Evolutionary conservation across 129 eudicot genomes (phyloP).

Genomic region (Pittosporum tobira): DNA sequence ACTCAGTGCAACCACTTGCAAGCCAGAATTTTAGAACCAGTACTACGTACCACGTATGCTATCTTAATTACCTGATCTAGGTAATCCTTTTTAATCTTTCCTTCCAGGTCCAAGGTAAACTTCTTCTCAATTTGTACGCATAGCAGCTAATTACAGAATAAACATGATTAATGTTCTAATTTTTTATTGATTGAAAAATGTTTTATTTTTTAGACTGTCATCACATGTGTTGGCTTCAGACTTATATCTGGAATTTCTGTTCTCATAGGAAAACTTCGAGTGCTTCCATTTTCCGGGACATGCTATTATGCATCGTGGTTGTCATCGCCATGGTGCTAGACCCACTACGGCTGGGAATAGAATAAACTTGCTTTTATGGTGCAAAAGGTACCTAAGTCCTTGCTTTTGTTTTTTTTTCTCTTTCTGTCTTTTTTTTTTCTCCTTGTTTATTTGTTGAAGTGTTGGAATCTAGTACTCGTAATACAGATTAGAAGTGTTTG

Average conservation of each 20-base stretch:
- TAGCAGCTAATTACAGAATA: too few relatives aligned
- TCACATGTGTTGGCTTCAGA: neutral
- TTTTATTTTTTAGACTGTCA: neutral
- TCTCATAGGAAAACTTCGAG: conserved; percentile 11
- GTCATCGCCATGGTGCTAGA: conserved; percentile 76
- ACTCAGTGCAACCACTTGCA: neutral
- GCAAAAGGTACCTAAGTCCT: conserved; percentile 48
- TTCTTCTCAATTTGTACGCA: too few relatives aligned
- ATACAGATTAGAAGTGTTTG: neutral
- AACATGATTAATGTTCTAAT: too few relatives aligned
- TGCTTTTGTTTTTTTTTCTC: too few relatives aligned
- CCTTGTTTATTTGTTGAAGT: neutral
- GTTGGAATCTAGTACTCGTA: neutral
- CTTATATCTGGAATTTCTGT: conserved; percentile 3
- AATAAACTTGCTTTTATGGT: conserved; percentile 50
- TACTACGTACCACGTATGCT: too few relatives aligned
- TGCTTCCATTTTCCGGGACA: conserved; percentile 26
- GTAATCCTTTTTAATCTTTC: too few relatives aligned
- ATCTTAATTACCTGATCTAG: too few relatives aligned
- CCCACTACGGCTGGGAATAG: conserved; percentile 52
- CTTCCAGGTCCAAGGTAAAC: too few relatives aligned
- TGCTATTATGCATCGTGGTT: conserved; percentile 63
- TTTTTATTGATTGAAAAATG: neutral
- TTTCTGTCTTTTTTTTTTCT: neutral
- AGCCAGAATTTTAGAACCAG: too few relatives aligned